Base-by-base conservation (phyloP, 2,329 filamentous ascomycete species). In the Laburnicola sp. region DNA sequence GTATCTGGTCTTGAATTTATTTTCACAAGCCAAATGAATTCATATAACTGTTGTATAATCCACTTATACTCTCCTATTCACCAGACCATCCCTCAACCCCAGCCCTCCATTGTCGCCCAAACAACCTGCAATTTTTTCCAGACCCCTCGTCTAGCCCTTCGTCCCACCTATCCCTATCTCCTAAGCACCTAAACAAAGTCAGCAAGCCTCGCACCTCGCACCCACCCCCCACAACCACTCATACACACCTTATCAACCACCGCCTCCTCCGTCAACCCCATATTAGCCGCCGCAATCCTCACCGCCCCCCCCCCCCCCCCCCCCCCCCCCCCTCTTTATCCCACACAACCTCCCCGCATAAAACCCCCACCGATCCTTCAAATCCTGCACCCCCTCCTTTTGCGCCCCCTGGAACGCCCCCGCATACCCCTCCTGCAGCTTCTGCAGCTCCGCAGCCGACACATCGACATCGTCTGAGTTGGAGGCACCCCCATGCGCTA, bases 311-410 rank as follows among this genome's bases (percentile, higher is more conserved):
- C 55, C 4, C 23, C 51, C 59, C 34, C 53, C 58, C 52, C 58
- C 48, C 0, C 60, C 44, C 54, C 58, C 51, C 10, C 62, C 50
- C 5, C 54, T 49, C 45, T 63, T 63, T 43, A 47, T 52, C 35
- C 53, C 57, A 30, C 54, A 66, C 57, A 64, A 21, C 31, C 49
- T 51, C 36, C 54, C 45, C 21, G 54, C 56, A 37, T 58, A 55
- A 16, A 64, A 64, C 0, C 62, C 62, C 62, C 62, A 63, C 0
- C 62, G 49, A n/a, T 62, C 62, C 32, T 62, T 62, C 38, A 64
- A 39, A 35, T 64, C 62, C 47, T 64, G 60, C 21, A 51, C 50
- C 16, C 56, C 55, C 5, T 44, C 48, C 36, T 30, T 37, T 21
- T 63, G 60, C 25, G 57, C 58, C 5, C 60, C 60, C 9, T 50